A percentile compares a stretch with the other conserved stretches of the same genome.
These are phyloP conservation scores for Talaromyces amestolkiae DNA, from an alignment of 2,329 filamentous ascomycete species.

Conservation along the genomic window DNA sequence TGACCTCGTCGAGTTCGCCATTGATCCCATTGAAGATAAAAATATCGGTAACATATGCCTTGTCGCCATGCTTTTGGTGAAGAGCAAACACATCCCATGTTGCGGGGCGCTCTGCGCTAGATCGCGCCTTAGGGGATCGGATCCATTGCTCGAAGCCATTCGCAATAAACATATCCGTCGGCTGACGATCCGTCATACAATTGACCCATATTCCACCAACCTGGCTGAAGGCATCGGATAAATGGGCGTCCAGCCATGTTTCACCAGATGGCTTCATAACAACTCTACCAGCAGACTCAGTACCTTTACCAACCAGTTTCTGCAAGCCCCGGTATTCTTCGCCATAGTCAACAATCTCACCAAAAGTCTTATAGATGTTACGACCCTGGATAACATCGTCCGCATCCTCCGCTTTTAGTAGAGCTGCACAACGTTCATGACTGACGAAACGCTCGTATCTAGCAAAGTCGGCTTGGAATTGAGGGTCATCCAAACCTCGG, in stretches of 20 bases:
- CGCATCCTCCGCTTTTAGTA: slow-evolving; percentile 12
- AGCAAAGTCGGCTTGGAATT: slow-evolving; percentile 26
- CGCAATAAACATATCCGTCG: slow-evolving; percentile 29
- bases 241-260: slow-evolving; percentile 25
- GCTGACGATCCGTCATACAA: slow-evolving; percentile 24
- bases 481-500: slow-evolving; percentile 20
- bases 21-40: slow-evolving; percentile 26
- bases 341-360: slow-evolving; percentile 20
- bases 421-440: slow-evolving; percentile 27
- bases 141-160: slow-evolving; percentile 25
- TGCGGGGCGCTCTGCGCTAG: background rate
- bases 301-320: slow-evolving; percentile 22
- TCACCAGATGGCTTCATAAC: slow-evolving; percentile 12
- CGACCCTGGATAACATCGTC: slow-evolving; percentile 24
- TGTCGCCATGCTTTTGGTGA: slow-evolving; percentile 22
- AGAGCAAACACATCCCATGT: slow-evolving; percentile 25
- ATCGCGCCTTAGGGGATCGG: slow-evolving; percentile 15
- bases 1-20: slow-evolving; percentile 24
- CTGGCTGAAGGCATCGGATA: slow-evolving; percentile 31
- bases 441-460: slow-evolving; percentile 36
- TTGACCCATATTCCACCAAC: slow-evolving; percentile 34
- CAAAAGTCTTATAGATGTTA: slow-evolving; percentile 21
- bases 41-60: slow-evolving; percentile 23
- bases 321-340: slow-evolving; percentile 20
- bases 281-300: slow-evolving; percentile 24